phyloP scores from a whole-genome alignment of 1,284 basidiomycete genomes.

The Athelia sp. region DNA sequence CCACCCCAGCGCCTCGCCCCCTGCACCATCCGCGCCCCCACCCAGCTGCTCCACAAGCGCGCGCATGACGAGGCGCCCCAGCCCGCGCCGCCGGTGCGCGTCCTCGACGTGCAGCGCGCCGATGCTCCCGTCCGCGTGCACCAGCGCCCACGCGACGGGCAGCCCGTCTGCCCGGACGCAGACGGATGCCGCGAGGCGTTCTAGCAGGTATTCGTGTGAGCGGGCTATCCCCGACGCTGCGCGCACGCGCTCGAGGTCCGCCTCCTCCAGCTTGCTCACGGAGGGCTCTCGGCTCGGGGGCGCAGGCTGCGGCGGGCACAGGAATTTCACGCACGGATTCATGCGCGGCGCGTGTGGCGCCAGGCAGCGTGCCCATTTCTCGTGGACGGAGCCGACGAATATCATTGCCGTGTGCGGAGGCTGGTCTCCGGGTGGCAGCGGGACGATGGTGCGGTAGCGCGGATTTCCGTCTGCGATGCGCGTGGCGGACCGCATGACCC shows the following conservation, averaged over 20 bases:
- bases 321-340: conserved; percentile 5
- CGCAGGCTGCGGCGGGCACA: conserved; percentile 3
- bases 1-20: conserved; percentile 18
- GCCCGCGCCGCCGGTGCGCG: conserved; percentile 9
- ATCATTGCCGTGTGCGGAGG: conserved; percentile 4
- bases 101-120: conserved; percentile 13
- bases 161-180: conserved; percentile 12
- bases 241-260: conserved; percentile 12
- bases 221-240: conserved; percentile 9
- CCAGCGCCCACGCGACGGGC: conserved; percentile 11
- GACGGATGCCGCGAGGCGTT: conserved; percentile 14
- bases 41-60: conserved; percentile 11
- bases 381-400: conserved; percentile 9
- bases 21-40: conserved; percentile 4
- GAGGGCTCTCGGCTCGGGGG: background rate
- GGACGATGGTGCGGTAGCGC: conserved; percentile 5
- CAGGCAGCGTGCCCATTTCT: conserved; percentile 13
- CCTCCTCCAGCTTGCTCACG: conserved; percentile 7
- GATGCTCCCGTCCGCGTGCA: conserved; percentile 18
- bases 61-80: conserved; percentile 11
- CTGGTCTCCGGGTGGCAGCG: background rate
- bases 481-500: conserved; percentile 9
- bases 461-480: conserved; percentile 5
- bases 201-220: conserved; percentile 14
- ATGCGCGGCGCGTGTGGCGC: conserved; percentile 6